Conservation (phyloP, 2,329 filamentous ascomycete genomes). For the Fusarium humuli region DNA sequence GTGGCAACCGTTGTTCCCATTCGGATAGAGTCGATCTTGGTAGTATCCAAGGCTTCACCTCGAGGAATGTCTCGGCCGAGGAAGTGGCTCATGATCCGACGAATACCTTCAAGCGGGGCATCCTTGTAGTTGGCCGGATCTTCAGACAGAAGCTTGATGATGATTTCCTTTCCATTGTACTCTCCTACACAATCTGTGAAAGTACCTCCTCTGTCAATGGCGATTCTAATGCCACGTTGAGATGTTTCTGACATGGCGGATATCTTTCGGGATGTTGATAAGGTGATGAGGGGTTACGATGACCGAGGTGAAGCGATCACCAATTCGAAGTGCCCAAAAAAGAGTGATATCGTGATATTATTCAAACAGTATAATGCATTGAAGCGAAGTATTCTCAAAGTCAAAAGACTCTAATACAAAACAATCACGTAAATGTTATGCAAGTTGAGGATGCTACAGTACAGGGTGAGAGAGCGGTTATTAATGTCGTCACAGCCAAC, state of each 20-base stretch:
- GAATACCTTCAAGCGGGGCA: slow-evolving; percentile 90
- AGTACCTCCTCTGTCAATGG: slow-evolving; percentile 84
- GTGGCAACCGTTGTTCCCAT: slow-evolving; percentile 98
- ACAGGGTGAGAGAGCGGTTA: slow-evolving; percentile 7
- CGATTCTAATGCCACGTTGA: slow-evolving; percentile 75
- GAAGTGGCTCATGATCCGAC: slow-evolving; percentile 85
- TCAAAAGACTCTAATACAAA: neutral
- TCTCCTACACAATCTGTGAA: slow-evolving; percentile 95
- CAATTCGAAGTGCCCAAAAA: neutral
- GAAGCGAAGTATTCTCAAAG: neutral
- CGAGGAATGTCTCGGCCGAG: slow-evolving; percentile 80
- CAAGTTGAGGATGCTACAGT: slow-evolving; percentile 18
- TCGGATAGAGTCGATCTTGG: slow-evolving; percentile 86
- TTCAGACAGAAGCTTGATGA: slow-evolving; percentile 90
- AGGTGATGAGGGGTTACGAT: slow-evolving; percentile 24
- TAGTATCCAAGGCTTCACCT: slow-evolving; percentile 82
- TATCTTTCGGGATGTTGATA: slow-evolving; percentile 17
- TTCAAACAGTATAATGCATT: neutral
- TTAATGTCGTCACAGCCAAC: slow-evolving; percentile 34
- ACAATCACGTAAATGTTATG: slow-evolving; percentile 13
- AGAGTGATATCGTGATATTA: neutral
- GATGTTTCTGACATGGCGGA: slow-evolving; percentile 51
- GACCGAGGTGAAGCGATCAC: neutral
- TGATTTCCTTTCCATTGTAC: slow-evolving; percentile 79
- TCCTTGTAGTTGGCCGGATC: slow-evolving; percentile 92